Conservation (phyloP, 2,329 filamentous ascomycete species). For the Xylaria sp. region DNA sequence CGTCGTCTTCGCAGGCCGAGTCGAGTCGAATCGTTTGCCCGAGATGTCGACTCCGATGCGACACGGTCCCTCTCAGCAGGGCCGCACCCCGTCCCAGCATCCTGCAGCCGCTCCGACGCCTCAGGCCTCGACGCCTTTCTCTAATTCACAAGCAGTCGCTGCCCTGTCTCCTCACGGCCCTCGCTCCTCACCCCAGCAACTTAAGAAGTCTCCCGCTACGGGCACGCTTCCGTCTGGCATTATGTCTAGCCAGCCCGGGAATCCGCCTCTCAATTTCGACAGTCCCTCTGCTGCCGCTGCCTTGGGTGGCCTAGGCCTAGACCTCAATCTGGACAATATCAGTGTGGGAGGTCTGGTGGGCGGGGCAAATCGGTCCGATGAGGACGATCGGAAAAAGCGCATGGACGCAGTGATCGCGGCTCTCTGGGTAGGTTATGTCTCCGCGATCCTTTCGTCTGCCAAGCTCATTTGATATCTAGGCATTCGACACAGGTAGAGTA, state of each 20-base stretch:
- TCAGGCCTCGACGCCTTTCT: constrained; percentile 75
- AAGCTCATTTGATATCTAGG: constrained; percentile 35
- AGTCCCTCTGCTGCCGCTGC: constrained; percentile 72
- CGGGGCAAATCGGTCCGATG: constrained; percentile 56
- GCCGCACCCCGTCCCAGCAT: constrained; percentile 62
- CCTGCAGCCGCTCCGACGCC: constrained; percentile 67
- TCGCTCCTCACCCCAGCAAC: constrained; percentile 71
- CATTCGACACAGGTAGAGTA: constrained; percentile 67
- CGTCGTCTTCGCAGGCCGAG: neutral
- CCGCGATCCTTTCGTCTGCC: constrained; percentile 44
- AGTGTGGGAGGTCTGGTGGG: constrained; percentile 60
- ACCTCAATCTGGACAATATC: constrained; percentile 64
- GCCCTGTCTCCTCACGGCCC: constrained; percentile 68
- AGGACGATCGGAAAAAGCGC: constrained; percentile 67
- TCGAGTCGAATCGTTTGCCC: neutral
- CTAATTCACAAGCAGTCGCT: constrained; percentile 63
- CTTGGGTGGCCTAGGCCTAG: constrained; percentile 67
- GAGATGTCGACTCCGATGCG: constrained; percentile 53
- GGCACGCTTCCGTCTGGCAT: constrained; percentile 56
- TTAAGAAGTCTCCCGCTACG: constrained; percentile 71
- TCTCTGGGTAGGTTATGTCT: constrained; percentile 60
- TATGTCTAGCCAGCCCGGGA: constrained; percentile 59
- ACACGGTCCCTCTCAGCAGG: constrained; percentile 60
- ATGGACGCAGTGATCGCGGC: constrained; percentile 63
- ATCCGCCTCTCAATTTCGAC: constrained; percentile 67